Evolutionary conservation across 306 rosid genomes (phyloP).

Genomic region (Canavalia gladiata): DNA sequence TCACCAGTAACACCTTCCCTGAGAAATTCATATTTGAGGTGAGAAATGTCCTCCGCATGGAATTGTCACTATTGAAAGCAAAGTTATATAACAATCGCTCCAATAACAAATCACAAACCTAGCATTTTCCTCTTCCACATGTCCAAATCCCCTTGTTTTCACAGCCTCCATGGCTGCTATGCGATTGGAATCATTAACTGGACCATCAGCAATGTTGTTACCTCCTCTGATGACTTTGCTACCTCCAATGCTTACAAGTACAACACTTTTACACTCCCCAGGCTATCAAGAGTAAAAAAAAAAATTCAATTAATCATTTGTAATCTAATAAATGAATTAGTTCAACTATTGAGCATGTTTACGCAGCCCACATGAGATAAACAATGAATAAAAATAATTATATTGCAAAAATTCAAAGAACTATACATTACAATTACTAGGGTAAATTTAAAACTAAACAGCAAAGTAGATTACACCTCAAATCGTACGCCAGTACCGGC

Average conservation of each 20-base stretch:
- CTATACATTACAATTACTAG: conserved; percentile 10
- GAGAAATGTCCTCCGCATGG: conserved; percentile 47
- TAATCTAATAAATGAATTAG: conserved; percentile 19
- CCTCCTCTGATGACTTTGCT: conserved; percentile 89
- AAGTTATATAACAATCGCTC: conserved; percentile 42
- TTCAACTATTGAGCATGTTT: conserved; percentile 24
- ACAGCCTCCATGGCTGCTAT: conserved; percentile 63
- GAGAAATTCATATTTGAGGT: conserved; percentile 59
- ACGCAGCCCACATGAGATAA: conserved; percentile 18
- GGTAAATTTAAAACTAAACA: conserved; percentile 28
- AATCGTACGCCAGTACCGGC: conserved; percentile 93
- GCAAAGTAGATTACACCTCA: conserved; percentile 67
- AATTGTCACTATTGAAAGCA: conserved; percentile 18
- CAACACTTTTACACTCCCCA: conserved; percentile 77
- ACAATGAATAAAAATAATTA: conserved; percentile 11
- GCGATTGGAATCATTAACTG: conserved; percentile 60
- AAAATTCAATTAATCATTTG: conserved; percentile 43
- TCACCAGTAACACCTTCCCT: conserved; percentile 83
- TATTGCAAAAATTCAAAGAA: conserved; percentile 4
- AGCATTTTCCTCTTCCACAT: conserved; percentile 64
- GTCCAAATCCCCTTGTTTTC: conserved; percentile 55
- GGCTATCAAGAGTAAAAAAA: conserved; percentile 66
- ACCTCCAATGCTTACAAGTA: conserved; percentile 88
- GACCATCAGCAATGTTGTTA: conserved; percentile 74
- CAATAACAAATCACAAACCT: conserved; percentile 63